Percentiles rank a stretch among this genome's conserved stretches.
phyloP scores from a whole-genome alignment of 2,329 filamentous ascomycete genomes.

The Aspergillus tubingensis region DNA sequence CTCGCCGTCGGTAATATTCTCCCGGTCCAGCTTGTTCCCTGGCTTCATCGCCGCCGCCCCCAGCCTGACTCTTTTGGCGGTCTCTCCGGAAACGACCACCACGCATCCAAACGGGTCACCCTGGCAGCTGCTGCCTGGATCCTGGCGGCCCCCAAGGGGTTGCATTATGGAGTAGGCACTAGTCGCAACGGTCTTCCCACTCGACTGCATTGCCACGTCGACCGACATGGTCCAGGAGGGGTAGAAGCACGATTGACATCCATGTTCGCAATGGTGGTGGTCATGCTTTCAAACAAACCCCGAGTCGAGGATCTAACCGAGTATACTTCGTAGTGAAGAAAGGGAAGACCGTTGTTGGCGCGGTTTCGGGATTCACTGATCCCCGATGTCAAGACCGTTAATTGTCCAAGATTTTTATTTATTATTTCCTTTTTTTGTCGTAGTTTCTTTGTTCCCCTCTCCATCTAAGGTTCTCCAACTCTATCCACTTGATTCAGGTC shows the following conservation, averaged over 20 bases:
- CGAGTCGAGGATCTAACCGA: not conserved
- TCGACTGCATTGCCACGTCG: slow-evolving; percentile 4
- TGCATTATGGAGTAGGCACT: not conserved
- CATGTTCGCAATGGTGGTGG: not conserved
- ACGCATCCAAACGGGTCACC: not conserved
- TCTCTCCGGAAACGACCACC: not conserved
- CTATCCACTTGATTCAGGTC: not conserved
- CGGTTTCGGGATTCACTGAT: not conserved
- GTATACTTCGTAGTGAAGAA: not conserved
- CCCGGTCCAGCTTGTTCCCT: not conserved
- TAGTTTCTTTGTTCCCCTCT: not conserved
- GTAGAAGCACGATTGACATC: not conserved
- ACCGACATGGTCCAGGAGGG: not conserved
- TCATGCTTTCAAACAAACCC: not conserved
- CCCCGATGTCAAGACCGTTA: not conserved
- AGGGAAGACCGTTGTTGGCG: not conserved
- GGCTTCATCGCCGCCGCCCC: not conserved
- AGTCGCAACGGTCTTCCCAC: slow-evolving; percentile 2
- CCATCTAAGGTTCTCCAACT: not conserved
- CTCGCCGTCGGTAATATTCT: not conserved
- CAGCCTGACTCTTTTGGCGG: too few species aligned
- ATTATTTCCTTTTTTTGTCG: not conserved
- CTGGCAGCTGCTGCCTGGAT: not conserved
- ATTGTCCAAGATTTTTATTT: not conserved
- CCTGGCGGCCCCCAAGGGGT: not conserved